Base-by-base conservation (phyloP, 495 filamentous ascomycete genomes). In the Penicillium cataractarum region DNA sequence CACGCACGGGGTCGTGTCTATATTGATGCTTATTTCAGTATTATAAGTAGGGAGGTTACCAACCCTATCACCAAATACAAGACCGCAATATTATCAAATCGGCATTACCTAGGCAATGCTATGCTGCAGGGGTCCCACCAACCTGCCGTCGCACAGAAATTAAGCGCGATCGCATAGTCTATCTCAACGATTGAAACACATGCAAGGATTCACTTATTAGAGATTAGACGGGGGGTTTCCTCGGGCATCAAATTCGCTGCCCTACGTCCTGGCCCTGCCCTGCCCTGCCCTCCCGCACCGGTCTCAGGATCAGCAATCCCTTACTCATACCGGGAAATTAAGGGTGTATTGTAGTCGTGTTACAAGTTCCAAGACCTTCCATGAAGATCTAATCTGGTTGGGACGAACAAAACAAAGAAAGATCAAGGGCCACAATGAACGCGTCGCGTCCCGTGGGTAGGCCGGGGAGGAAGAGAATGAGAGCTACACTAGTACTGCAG, bases 271-370 rank as follows among this genome's bases (percentile, higher is more conserved):
- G 19, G 29, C 29, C 7, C 29, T 31, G 7, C 29, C 29, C 48
- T 7, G 1, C 48, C 40, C 40, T 46, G 1, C 7, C 2, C n/a
- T 2, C 40, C 19, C 24, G 35, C 35, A 13, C 31, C 33, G 35
- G 35, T 61, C 21, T 55, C 58, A 46, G 31, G 58, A 61, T 55
- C 58, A 46, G 29, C 50, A n/a, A 17, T 56, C 61, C 61, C 61
- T 63, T 63, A 37, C 61, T 58, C 61, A 63, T 59, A 59, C 55
- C 55, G 32, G 22, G 22, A 15, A 35, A 35, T 54, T 54, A n/a
- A 35, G 19, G 51, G 26, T 19, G 29, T 33, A 29, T n/a, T n/a
- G n/a, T n/a, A n/a, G n/a, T n/a, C n/a, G 50, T 49, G 10, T 27
- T n/a, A 8, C 29, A n/a, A n/a, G 24, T 50, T 3, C 24, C 4